Conservation (phyloP, 2,329 filamentous ascomycete species). For the Coleophoma cylindrospora region DNA sequence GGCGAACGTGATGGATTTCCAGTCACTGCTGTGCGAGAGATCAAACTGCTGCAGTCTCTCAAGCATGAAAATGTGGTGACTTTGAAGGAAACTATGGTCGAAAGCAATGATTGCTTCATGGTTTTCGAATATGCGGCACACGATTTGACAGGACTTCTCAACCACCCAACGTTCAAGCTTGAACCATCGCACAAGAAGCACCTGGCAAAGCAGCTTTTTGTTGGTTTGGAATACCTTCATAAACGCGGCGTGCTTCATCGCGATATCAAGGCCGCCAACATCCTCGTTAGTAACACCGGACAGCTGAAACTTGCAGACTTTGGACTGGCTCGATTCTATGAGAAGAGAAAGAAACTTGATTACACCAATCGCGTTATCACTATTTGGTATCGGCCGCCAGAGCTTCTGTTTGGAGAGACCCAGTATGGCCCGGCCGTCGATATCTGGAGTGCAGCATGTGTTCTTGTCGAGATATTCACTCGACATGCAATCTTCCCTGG, state of each 20-base stretch:
- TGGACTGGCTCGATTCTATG: slow-evolving; percentile 91
- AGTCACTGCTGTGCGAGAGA: slow-evolving; percentile 84
- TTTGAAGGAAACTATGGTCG: slow-evolving; percentile 91
- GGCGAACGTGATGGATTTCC: slow-evolving; percentile 88
- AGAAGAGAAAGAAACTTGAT: slow-evolving; percentile 84
- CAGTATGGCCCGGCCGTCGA: slow-evolving; percentile 87
- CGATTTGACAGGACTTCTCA: slow-evolving; percentile 89
- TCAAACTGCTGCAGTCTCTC: slow-evolving; percentile 85
- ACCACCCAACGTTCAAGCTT: slow-evolving; percentile 87
- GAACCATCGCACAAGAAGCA: slow-evolving; percentile 87
- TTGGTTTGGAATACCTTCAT: slow-evolving; percentile 90
- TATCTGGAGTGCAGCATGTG: slow-evolving; percentile 96
- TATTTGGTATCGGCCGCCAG: slow-evolving; percentile 93
- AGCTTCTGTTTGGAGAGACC: slow-evolving; percentile 86
- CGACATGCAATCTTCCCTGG: slow-evolving; percentile 91
- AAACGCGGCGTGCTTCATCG: slow-evolving; percentile 89
- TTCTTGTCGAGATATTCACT: slow-evolving; percentile 95
- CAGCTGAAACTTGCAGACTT: slow-evolving; percentile 93
- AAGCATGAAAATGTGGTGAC: slow-evolving; percentile 79
- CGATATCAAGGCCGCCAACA: slow-evolving; percentile 98
- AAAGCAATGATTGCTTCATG: slow-evolving; percentile 99
- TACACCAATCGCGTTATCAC: slow-evolving; percentile 99
- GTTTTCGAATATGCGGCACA: slow-evolving; percentile 98
- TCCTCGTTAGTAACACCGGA: slow-evolving; percentile 85
- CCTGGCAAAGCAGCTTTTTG: slow-evolving; percentile 86